phyloP scores from a whole-genome alignment of 148 eudicot genomes.

The Cornus suecica region DNA sequence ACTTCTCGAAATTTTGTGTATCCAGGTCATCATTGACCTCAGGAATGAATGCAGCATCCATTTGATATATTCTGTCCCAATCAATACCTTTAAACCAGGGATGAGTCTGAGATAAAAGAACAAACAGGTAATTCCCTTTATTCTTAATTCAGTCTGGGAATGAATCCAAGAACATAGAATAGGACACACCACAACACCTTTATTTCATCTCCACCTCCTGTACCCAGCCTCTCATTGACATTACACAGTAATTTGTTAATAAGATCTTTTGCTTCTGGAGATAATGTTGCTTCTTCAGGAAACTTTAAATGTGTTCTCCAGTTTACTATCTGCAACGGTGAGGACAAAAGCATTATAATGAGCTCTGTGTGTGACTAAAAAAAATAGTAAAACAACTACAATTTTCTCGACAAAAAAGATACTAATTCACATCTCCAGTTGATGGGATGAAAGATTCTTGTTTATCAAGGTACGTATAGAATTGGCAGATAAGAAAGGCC shows the following conservation, averaged over 20 bases:
- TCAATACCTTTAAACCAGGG: constrained; percentile 78
- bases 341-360: neutral
- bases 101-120: constrained; percentile 48
- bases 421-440: too few relatives aligned
- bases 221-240: constrained; percentile 85
- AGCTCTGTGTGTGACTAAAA: neutral
- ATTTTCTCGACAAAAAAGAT: too few relatives aligned
- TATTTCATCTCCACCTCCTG: constrained; percentile 88
- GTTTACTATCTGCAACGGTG: constrained; percentile 69
- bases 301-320: constrained; percentile 92
- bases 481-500: neutral
- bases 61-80: constrained; percentile 82
- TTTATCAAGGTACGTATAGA: neutral
- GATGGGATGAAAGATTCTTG: too few relatives aligned
- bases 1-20: constrained; percentile 96
- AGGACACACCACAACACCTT: constrained; percentile 80
- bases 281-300: constrained; percentile 85
- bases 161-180: constrained; percentile 28
- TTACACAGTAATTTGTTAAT: constrained; percentile 81
- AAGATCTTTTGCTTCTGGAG: constrained; percentile 86
- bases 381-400: too few relatives aligned
- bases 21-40: constrained; percentile 95
- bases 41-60: constrained; percentile 95
- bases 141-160: constrained; percentile 3
- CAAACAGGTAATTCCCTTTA: constrained; percentile 4